Evolutionary conservation across 2,329 filamentous ascomycete species (phyloP), one percentile per base, ranked within the genome.

Genomic region (Pseudogymnoascus sp.): DNA sequence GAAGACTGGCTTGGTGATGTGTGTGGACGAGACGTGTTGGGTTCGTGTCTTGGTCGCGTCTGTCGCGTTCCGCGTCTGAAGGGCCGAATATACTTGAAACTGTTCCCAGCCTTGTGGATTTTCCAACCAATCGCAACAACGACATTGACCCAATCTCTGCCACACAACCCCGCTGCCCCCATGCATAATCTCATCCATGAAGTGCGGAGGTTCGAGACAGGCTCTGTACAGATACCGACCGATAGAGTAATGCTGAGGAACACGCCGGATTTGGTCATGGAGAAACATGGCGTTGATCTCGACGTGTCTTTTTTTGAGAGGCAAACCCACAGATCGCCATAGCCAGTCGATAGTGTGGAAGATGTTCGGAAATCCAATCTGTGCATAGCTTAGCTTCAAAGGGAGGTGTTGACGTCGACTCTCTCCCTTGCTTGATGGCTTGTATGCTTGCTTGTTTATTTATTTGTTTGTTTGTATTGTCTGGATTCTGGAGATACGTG

Each of bases 41-140:
- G 51, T 57, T 57, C 51, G 51, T 57, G 51, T 57, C 51, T 57
- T 57, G 51, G 51, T 57, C 51, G 51, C 51, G 51, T 57, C 51
- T 57, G 51, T 57, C 51, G 51, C 51, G 51, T 57, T 57, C 51
- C 51, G 51, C 51, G 51, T 57, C 51, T 57, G 51, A 57, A 57
- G 51, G 51, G 29, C 51, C 51, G 51, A 57, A 57, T 57, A 34
- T 57, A 57, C 51, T 57, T 36, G 51, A 57, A 34, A 57, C 51
- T 57, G 51, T 57, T 57, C 51, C 51, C 51, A 57, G 51, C 51
- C 51, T 57, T 57, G 51, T 57, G 51, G 29, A 57, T 57, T 57
- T 57, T 5, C 29, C 16, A 3, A 16, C 51, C 51, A 57, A 57
- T 57, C 51, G 51, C 51, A 57, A 57, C 51, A 14, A 16, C 51